Percentiles rank a stretch among this genome's conserved stretches.
Conservation (phyloP, 371 early-diverging fungal species). For the Zychaea mexicana region DNA sequence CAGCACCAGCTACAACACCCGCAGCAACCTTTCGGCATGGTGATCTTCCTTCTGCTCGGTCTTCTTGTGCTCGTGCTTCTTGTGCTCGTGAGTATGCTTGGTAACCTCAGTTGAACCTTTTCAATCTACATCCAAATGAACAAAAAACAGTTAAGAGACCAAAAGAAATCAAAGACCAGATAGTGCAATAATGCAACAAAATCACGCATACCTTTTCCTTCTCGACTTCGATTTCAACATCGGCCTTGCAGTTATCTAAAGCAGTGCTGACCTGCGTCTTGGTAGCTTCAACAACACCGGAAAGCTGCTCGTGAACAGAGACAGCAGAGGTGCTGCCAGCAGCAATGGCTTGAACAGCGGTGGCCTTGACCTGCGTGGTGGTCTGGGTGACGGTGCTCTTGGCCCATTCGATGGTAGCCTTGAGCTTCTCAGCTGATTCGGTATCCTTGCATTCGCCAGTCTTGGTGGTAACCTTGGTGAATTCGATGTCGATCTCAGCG, state of each 20-base stretch:
- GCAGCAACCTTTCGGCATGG: slow-evolving; percentile 3
- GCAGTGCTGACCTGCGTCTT: slow-evolving; percentile 26
- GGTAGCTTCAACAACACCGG: slow-evolving; percentile 24
- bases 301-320: slow-evolving; percentile 18
- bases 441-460: neutral
- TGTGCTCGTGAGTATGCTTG: neutral
- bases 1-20: slow-evolving; percentile 5
- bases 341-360: slow-evolving; percentile 7
- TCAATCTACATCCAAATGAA: no score
- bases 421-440: neutral
- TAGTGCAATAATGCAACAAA: slow-evolving; percentile 18
- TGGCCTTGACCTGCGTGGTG: slow-evolving; percentile 9
- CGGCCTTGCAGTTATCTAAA: slow-evolving; percentile 6
- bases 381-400: slow-evolving; percentile 7
- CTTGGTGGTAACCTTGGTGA: neutral
- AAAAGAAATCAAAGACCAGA: slow-evolving; percentile 20
- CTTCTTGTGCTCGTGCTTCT: slow-evolving; percentile 4
- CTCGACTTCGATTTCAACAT: slow-evolving; percentile 1
- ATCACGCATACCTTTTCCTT: neutral
- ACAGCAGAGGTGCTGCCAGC: neutral
- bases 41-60: slow-evolving; percentile 1
- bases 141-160: no score
- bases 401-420: slow-evolving; percentile 10
- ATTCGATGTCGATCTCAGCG: slow-evolving; percentile 1
- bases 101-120: neutral